Conservation (phyloP, 2,329 filamentous ascomycete genomes). For the Fusarium irregulare region DNA sequence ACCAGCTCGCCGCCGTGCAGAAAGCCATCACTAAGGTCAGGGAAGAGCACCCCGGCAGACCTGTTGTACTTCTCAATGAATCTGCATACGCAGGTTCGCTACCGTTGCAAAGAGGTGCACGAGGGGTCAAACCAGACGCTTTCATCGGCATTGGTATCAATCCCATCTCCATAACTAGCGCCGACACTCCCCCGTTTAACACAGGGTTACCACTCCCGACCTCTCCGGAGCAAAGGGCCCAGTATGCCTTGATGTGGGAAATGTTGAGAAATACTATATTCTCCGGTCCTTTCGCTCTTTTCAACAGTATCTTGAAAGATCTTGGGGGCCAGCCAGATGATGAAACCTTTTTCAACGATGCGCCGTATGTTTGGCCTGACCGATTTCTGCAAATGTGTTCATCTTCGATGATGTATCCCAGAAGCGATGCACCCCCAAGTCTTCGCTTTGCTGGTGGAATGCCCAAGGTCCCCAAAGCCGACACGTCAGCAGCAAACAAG, state of each 20-base stretch:
- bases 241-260: neutral
- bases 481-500: neutral
- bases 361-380: constrained; percentile 8
- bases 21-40: neutral
- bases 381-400: constrained; percentile 22
- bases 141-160: constrained; percentile 7
- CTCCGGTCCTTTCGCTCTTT: neutral
- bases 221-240: neutral
- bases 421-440: constrained; percentile 15
- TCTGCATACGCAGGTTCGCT: neutral
- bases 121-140: neutral
- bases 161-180: constrained; percentile 1
- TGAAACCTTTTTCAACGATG: neutral
- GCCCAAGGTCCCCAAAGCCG: neutral
- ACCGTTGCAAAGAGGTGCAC: neutral
- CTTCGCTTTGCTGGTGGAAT: constrained; percentile 7
- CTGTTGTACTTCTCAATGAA: constrained; percentile 2
- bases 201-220: neutral
- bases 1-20: constrained; percentile 4
- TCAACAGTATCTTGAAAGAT: neutral
- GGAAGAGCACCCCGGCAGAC: neutral
- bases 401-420: constrained; percentile 9
- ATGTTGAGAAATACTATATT: no score
- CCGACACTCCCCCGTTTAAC: neutral
- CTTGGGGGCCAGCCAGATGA: neutral